Percentiles rank a stretch among this genome's conserved stretches.
phyloP scores from a whole-genome alignment of 495 filamentous ascomycete genomes.

The Aspergillus sclerotiicarbonarius region DNA sequence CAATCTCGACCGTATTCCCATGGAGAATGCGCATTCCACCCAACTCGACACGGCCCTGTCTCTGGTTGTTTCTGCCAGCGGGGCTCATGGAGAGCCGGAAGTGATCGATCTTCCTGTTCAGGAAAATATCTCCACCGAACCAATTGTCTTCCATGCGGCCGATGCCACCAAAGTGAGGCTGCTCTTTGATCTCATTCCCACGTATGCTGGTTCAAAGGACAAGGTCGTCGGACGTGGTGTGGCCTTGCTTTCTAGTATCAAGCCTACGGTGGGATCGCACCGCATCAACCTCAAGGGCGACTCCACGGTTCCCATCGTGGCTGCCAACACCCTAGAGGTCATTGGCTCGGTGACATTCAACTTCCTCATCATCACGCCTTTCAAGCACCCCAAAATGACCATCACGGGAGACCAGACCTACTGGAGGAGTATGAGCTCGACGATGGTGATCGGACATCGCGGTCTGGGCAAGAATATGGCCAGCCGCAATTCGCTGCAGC shows the following conservation, averaged over 20 bases:
- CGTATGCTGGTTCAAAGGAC: slow-evolving; percentile 87
- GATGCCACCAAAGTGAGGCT: slow-evolving; percentile 82
- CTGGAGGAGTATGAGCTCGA: slow-evolving; percentile 80
- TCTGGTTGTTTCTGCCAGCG: slow-evolving; percentile 84
- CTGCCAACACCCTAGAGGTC: slow-evolving; percentile 75
- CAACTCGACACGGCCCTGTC: slow-evolving; percentile 93
- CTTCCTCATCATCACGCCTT: slow-evolving; percentile 91
- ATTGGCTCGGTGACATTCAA: slow-evolving; percentile 96
- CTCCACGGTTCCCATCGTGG: slow-evolving; percentile 85
- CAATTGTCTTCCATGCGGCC: slow-evolving; percentile 78
- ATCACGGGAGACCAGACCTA: slow-evolving; percentile 89
- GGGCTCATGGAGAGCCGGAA: slow-evolving; percentile 80
- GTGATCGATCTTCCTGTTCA: slow-evolving; percentile 91
- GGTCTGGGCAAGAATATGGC: slow-evolving; percentile 87
- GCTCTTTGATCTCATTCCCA: slow-evolving; percentile 95
- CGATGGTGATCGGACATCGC: slow-evolving; percentile 93
- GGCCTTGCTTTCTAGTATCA: slow-evolving; percentile 81
- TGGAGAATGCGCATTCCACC: slow-evolving; percentile 83
- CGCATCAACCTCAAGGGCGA: slow-evolving; percentile 91
- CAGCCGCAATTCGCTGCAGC: slow-evolving; percentile 77
- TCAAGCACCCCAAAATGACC: slow-evolving; percentile 88
- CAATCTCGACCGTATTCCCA: slow-evolving; percentile 82
- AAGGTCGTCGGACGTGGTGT: slow-evolving; percentile 89
- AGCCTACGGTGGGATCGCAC: slow-evolving; percentile 72
- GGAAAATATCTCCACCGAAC: slow-evolving; percentile 89